Evolutionary conservation across 345 rosid species (phyloP), one percentile per base, ranked within the genome.

Genomic region (Syzygium grande): DNA sequence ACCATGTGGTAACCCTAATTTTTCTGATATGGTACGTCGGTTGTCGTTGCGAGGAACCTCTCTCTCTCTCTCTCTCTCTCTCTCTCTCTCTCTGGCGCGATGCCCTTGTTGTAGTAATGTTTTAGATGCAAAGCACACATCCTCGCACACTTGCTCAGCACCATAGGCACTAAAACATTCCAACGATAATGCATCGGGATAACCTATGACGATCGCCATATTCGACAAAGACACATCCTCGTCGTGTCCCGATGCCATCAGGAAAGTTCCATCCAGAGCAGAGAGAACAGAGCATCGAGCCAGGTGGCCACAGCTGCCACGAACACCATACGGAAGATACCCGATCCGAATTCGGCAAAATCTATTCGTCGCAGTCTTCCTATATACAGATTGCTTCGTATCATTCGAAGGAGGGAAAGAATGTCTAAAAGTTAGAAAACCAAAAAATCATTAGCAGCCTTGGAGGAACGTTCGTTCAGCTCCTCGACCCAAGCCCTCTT

Each of bases 371-470:
- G 46, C 6, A 6, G 46, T 1, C 7, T 43, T 5, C 6, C 46
- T 43, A 43, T 43, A 43, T 30, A 41, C 52, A 56, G 3, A 22
- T 43, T 86, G 56, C 11, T 65, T 65, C 30, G 56, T 11, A 6
- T 38, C 6, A 84, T 21, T 30, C 2, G 3, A 4, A 2, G 21
- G 30, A 10, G 3, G 5, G 22, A 34, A 87, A 51, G 58, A 30
- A 56, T 51, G 83, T 73, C 11, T 16, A 30, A 11, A 27, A 84
- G 49, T 90, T 86, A 94, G 59, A 92, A 94, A 83, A 88, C 93
- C 58, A 86, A 65, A 86, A 92, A 91, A 86, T 86, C 58, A 15
- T 89, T 59, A 52, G 77, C 43, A 52, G 77, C 51, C 49, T 89
- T 86, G 11, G 41, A 25, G n/a, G 90, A 51, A 22, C 63, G 89